Base-by-base conservation (phyloP, 352 stramenopile species). In the Thalassiosira mediterranea region DNA sequence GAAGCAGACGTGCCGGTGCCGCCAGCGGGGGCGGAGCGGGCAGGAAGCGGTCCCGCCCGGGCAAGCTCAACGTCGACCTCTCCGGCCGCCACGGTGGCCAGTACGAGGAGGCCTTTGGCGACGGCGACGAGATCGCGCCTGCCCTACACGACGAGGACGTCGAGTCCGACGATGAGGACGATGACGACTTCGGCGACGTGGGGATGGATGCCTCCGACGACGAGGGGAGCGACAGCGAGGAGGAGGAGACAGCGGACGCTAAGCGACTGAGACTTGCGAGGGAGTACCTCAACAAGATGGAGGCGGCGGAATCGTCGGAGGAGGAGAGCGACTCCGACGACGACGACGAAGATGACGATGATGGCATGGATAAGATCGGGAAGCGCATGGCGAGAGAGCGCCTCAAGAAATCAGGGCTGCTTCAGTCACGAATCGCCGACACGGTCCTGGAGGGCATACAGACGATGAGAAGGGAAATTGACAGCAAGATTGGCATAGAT, bases 201-300 rank as follows among this genome's bases (percentile, higher is more conserved):
- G 32, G 44, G 19, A 23, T 61, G 3, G 48, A 25, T 10, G 68
- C 72, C 29, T 83, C 76, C 0, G 65, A 67, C 34, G 60, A 71
- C 3, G 70, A 84, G n/a, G 66, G 76, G 11, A 69, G 75, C 0
- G 73, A 85, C 23, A 76, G 85, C 17, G 79, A 88, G 54, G 79
- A 89, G 37, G 74, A 90, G 52, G 83, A 90, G 66, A 88, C 81
- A 21, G 44, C 85, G 1, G 83, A 90, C 57, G 74, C 78, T 19
- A 92, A 92, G 62, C 48, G 71, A 71, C 72, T 92, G 54, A 56
- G 86, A 46, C 49, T 92, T 37, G 86, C 86, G 21, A 49, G 76
- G 26, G 74, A 90, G 65, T 92, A 92, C 76, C 59, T 92, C 23
- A 54, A 79, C 17, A 84, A 85, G 38, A 53, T 92, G 23, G 75